Conservation (phyloP, 441 rosid species). For the Adansonia rubrostipa region DNA sequence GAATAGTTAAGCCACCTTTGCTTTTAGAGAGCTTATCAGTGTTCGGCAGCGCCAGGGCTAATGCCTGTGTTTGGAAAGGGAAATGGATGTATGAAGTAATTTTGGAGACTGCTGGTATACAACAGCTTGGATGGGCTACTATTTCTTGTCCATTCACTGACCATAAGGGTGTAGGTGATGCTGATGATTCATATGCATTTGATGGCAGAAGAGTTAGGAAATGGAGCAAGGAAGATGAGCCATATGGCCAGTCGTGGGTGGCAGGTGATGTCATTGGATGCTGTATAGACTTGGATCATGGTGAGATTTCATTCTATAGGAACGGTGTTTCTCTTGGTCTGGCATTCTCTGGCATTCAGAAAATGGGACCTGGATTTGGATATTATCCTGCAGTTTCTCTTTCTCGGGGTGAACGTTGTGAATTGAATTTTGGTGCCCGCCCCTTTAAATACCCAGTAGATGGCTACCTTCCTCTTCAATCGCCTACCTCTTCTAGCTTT, state of each 20-base stretch:
- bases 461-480: conserved; percentile 76
- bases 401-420: conserved; percentile 93
- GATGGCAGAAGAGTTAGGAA: conserved; percentile 94
- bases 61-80: conserved; percentile 90
- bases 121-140: conserved; percentile 97
- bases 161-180: conserved; percentile 95
- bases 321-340: conserved; percentile 87
- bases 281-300: conserved; percentile 75
- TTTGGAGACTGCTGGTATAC: conserved; percentile 90
- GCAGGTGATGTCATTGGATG: conserved; percentile 94
- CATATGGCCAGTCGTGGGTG: conserved; percentile 94
- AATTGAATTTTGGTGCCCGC: conserved; percentile 81
- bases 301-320: conserved; percentile 81
- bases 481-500: conserved; percentile 53
- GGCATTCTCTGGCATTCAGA: conserved; percentile 80
- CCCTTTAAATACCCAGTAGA: conserved; percentile 79
- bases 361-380: conserved; percentile 82
- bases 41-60: conserved; percentile 89
- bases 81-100: conserved; percentile 99
- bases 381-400: conserved; percentile 95
- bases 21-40: conserved; percentile 90
- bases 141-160: conserved; percentile 87
- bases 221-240: conserved; percentile 81
- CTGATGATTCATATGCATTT: conserved; percentile 96
- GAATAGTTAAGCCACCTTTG: conserved; percentile 65